Conservation (phyloP, 148 eudicot genomes). For the Bassia scoparia region DNA sequence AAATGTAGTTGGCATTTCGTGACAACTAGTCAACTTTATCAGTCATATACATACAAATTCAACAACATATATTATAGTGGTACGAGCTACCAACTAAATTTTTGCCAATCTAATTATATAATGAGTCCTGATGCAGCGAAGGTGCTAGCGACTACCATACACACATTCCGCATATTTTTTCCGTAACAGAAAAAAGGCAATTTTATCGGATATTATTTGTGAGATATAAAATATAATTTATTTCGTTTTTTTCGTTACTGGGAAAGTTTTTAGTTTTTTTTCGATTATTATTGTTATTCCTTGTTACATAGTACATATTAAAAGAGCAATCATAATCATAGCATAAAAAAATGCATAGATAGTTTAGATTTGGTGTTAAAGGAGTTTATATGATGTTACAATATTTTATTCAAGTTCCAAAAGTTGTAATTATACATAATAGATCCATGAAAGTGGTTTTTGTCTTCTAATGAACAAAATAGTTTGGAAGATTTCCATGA, state of each 20-base stretch:
- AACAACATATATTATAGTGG: not conserved
- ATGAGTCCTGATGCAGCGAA: not conserved
- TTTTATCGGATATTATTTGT: too few species aligned
- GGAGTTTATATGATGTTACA: not conserved
- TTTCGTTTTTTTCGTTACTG: not conserved
- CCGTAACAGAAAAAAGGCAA: too few species aligned
- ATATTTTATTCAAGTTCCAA: not conserved
- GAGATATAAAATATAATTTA: not conserved
- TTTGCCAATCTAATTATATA: not conserved
- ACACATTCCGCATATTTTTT: too few species aligned
- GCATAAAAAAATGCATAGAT: not conserved
- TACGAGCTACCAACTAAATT: not conserved
- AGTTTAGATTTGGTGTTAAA: not conserved
- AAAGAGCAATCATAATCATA: not conserved
- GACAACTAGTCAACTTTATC: not conserved
- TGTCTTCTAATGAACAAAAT: too few species aligned
- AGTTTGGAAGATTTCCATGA: too few species aligned
- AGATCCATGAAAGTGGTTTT: too few species aligned
- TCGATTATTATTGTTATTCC: not conserved
- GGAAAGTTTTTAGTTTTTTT: not conserved
- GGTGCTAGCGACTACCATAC: not conserved
- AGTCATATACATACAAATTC: not conserved
- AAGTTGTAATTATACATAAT: too few species aligned
- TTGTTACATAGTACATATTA: not conserved
- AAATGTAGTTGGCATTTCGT: conserved; percentile 11